These are phyloP conservation scores for Wolfiporia cocos DNA, from an alignment of 1,284 basidiomycete species.

Conservation along the genomic window DNA sequence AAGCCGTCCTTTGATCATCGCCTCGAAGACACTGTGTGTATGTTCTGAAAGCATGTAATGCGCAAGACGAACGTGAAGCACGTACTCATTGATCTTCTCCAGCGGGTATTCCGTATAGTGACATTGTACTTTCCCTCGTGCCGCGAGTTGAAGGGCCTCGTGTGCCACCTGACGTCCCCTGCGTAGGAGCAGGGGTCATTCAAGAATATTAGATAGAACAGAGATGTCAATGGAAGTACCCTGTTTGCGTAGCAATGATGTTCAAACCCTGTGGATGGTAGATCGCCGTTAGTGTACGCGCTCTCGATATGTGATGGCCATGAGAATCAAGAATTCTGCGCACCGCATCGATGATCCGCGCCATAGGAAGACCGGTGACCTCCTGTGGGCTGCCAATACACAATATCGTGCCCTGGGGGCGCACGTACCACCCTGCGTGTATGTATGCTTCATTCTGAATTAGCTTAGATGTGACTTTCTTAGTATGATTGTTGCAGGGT, in stretches of 20 bases:
- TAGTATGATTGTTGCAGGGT: background rate
- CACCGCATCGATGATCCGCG: slow-evolving; percentile 64
- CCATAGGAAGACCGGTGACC: slow-evolving; percentile 60
- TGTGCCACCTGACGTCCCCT: slow-evolving; percentile 65
- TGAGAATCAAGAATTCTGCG: no score
- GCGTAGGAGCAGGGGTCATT: slow-evolving; percentile 15
- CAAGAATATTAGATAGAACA: no score
- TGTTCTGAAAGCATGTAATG: no score
- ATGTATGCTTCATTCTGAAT: slow-evolving; percentile 52
- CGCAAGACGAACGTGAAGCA: no score
- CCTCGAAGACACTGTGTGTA: slow-evolving; percentile 5
- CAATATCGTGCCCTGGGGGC: slow-evolving; percentile 60
- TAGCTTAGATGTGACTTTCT: background rate
- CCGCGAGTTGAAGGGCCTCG: slow-evolving; percentile 71
- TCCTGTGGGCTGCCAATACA: slow-evolving; percentile 63
- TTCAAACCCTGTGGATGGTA: slow-evolving; percentile 8
- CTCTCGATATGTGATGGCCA: no score
- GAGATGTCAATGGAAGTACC: slow-evolving; percentile 1
- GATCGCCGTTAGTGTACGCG: no score
- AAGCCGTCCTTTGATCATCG: slow-evolving; percentile 5
- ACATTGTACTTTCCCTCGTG: slow-evolving; percentile 61
- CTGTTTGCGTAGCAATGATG: slow-evolving; percentile 4
- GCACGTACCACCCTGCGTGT: slow-evolving; percentile 70
- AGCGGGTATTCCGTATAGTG: slow-evolving; percentile 28
- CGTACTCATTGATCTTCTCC: slow-evolving; percentile 9